phyloP scores from a whole-genome alignment of 768 basidiomycete genomes.

The Amanita subjunquillea region DNA sequence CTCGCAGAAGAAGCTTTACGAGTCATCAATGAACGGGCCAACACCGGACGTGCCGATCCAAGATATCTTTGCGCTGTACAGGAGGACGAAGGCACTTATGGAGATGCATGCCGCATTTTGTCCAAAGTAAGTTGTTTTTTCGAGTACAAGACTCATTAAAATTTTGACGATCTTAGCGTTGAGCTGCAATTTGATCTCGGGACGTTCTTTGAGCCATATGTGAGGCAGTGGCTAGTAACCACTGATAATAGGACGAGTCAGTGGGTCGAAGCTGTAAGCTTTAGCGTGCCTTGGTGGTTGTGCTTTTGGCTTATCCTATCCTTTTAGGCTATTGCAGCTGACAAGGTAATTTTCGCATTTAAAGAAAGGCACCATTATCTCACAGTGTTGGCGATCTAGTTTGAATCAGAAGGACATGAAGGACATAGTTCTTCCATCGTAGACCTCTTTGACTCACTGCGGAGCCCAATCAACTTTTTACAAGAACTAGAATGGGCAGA shows the following conservation, averaged over 20 bases:
- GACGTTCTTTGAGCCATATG: constrained; percentile 79
- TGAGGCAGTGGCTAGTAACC: constrained; percentile 79
- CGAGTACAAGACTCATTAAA: neutral
- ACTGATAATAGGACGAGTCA: constrained; percentile 85
- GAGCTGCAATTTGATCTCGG: constrained; percentile 59
- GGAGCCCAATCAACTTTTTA: constrained; percentile 82
- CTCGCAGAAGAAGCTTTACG: constrained; percentile 65
- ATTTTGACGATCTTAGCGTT: constrained; percentile 24
- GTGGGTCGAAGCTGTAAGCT: constrained; percentile 86
- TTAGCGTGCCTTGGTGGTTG: neutral
- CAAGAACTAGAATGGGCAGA: constrained; percentile 91
- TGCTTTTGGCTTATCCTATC: neutral
- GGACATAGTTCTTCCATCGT: constrained; percentile 96
- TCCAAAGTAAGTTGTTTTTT: constrained; percentile 44
- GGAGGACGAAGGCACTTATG: constrained; percentile 62
- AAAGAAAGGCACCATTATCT: neutral
- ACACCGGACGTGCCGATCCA: constrained; percentile 84
- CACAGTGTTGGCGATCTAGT: constrained; percentile 26
- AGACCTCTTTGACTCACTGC: constrained; percentile 90
- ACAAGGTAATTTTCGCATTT: constrained; percentile 44
- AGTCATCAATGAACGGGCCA: constrained; percentile 79
- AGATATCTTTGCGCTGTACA: constrained; percentile 82
- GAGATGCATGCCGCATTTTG: constrained; percentile 81
- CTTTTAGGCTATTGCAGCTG: constrained; percentile 65
- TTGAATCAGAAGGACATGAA: constrained; percentile 67